Evolutionary conservation across 768 basidiomycete genomes (phyloP).

Genomic region (Filobasidium floriforme): DNA sequence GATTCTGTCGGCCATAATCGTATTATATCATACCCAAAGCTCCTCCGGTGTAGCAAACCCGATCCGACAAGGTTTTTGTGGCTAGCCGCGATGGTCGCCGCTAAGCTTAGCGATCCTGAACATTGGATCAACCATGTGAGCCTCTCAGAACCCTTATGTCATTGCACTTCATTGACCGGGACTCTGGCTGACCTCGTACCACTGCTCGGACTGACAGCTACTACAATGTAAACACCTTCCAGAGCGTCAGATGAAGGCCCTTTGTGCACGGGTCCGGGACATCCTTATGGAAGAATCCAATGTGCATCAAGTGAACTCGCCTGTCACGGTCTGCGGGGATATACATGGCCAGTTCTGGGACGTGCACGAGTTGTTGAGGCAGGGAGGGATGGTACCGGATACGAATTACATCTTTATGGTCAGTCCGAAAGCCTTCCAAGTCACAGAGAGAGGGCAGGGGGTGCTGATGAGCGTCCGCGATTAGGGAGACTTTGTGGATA

Average conservation of each 20-base stretch:
- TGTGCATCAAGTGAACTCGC: conserved; percentile 95
- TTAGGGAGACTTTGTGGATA: conserved; percentile 90
- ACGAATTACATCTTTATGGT: conserved; percentile 99
- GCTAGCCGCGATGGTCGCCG: conserved; percentile 10
- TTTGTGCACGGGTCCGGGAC: conserved; percentile 44
- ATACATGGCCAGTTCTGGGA: conserved; percentile 99
- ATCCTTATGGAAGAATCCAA: conserved; percentile 76
- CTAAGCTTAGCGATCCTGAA: conserved; percentile 38
- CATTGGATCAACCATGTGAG: conserved; percentile 44
- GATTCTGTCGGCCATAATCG: too few relatives aligned
- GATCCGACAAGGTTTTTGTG: background rate
- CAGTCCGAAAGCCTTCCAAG: conserved; percentile 22
- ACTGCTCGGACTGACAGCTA: conserved; percentile 29
- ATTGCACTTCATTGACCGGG: background rate
- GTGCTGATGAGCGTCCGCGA: conserved; percentile 16
- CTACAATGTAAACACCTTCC: conserved; percentile 47
- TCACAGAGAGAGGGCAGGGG: too few relatives aligned
- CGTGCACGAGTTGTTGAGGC: conserved; percentile 83
- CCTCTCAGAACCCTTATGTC: conserved; percentile 2
- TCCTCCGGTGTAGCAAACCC: too few relatives aligned
- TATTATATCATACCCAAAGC: too few relatives aligned
- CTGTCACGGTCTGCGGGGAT: conserved; percentile 98
- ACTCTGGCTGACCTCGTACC: background rate
- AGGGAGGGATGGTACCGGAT: conserved; percentile 96
- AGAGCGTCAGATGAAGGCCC: conserved; percentile 45